These are phyloP conservation scores for Fonsecaea nubica DNA, from an alignment of 2,329 filamentous ascomycete genomes.

Conservation along the genomic window DNA sequence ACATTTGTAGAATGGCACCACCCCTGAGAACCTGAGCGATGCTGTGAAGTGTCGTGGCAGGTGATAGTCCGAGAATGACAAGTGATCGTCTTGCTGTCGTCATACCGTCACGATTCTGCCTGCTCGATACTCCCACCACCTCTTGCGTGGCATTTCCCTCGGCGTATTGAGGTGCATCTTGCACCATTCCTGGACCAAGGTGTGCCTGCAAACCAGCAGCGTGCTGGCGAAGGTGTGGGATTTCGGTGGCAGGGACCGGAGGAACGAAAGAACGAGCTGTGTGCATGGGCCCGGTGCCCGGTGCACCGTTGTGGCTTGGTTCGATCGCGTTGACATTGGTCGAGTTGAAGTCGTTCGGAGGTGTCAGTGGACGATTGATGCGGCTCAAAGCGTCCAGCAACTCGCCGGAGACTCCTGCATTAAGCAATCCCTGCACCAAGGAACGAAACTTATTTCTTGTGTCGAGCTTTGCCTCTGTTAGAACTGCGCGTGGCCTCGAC, in stretches of 20 bases:
- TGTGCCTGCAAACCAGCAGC: background rate
- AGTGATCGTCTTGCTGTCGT: constrained; percentile 61
- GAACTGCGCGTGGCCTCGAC: background rate
- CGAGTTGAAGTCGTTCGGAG: constrained; percentile 1
- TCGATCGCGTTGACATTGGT: constrained; percentile 1
- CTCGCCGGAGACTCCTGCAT: constrained; percentile 27
- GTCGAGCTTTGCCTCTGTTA: constrained; percentile 13
- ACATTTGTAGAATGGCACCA: constrained; percentile 73
- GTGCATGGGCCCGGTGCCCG: background rate
- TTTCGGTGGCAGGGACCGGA: background rate
- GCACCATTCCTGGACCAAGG: background rate
- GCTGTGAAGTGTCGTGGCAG: constrained; percentile 69
- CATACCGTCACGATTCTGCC: background rate
- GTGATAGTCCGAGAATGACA: constrained; percentile 66
- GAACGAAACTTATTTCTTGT: constrained; percentile 20
- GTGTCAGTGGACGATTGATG: constrained; percentile 12
- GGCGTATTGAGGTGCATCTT: background rate
- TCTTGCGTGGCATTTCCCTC: background rate
- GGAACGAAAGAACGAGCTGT: background rate
- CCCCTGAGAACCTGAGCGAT: constrained; percentile 70
- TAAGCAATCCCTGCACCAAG: constrained; percentile 29
- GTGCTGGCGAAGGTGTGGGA: background rate
- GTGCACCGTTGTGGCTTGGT: background rate
- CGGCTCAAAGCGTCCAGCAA: constrained; percentile 28
- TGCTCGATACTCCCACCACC: background rate